phyloP scores from a whole-genome alignment of 805 yeast species.

The Lipomyces spencermartinsiae region DNA sequence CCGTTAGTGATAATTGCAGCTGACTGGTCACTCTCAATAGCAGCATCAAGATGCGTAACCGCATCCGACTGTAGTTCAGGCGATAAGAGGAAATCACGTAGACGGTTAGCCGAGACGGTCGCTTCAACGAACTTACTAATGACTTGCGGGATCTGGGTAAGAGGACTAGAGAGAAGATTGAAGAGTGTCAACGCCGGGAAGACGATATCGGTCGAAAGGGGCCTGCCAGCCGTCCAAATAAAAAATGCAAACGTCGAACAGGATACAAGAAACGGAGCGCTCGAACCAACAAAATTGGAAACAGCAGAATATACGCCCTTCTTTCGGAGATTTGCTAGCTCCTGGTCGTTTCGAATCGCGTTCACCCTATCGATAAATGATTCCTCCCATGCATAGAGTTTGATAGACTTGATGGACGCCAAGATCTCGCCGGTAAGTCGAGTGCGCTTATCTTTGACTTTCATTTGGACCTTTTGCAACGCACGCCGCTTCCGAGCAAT shows the following conservation, averaged over 20 bases:
- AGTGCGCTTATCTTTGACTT: constrained; percentile 89
- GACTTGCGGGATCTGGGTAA: constrained; percentile 88
- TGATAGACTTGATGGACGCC: constrained; percentile 88
- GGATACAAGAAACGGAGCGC: constrained; percentile 88
- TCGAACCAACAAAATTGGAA: constrained; percentile 75
- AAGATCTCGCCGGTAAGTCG: constrained; percentile 85
- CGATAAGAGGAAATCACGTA: constrained; percentile 71
- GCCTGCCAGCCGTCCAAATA: constrained; percentile 62
- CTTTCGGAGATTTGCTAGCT: constrained; percentile 73
- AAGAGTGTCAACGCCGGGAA: constrained; percentile 85
- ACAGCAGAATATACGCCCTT: constrained; percentile 76
- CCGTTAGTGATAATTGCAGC: constrained; percentile 49
- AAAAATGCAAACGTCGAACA: constrained; percentile 87
- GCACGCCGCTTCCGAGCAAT: constrained; percentile 70
- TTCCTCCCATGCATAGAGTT: constrained; percentile 92
- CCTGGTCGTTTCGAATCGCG: constrained; percentile 82
- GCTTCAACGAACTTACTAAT: constrained; percentile 89
- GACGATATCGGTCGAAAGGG: constrained; percentile 87
- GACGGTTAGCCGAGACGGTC: constrained; percentile 60
- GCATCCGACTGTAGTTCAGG: constrained; percentile 81
- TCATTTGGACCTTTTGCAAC: constrained; percentile 85
- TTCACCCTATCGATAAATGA: constrained; percentile 77
- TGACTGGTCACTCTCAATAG: constrained; percentile 69
- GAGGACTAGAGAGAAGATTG: constrained; percentile 86
- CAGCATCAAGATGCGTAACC: constrained; percentile 64